A percentile compares a stretch with the other conserved stretches of the same genome.
phyloP scores from a whole-genome alignment of 495 filamentous ascomycete species.

The Cairneyella variabilis region DNA sequence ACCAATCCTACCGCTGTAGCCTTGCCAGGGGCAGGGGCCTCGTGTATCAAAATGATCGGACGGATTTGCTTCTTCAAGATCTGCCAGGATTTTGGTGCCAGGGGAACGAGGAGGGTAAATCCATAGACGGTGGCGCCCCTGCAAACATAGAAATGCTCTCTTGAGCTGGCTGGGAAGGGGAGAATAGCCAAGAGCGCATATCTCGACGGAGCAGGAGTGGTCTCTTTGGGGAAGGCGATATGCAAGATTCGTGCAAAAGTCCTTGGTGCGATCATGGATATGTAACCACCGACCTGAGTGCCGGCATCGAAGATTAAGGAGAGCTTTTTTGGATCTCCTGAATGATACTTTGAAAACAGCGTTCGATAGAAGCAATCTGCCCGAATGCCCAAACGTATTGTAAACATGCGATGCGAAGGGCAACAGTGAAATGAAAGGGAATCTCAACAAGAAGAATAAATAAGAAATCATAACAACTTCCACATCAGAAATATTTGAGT shows the following conservation, averaged over 20 bases:
- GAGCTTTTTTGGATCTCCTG: background rate
- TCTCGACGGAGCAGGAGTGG: background rate
- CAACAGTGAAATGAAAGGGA: no score
- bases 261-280: background rate
- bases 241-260: background rate
- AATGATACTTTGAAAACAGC: background rate
- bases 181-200: background rate
- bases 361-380: background rate
- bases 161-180: no score
- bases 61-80: background rate
- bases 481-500: background rate
- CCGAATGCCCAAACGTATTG: no score
- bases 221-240: background rate
- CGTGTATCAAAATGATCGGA: background rate
- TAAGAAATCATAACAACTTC: no score
- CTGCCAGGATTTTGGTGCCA: background rate
- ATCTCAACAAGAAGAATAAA: no score
- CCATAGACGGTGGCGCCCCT: background rate
- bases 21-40: background rate
- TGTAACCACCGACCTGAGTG: background rate
- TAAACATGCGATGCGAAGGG: no score
- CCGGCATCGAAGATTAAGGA: no score
- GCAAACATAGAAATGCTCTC: no score
- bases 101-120: background rate
- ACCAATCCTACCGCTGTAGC: background rate